A percentile compares a stretch with the other conserved stretches of the same genome.
These are phyloP conservation scores for Yamadazyma laniorum DNA, from an alignment of 805 yeast species.

Conservation along the genomic window DNA sequence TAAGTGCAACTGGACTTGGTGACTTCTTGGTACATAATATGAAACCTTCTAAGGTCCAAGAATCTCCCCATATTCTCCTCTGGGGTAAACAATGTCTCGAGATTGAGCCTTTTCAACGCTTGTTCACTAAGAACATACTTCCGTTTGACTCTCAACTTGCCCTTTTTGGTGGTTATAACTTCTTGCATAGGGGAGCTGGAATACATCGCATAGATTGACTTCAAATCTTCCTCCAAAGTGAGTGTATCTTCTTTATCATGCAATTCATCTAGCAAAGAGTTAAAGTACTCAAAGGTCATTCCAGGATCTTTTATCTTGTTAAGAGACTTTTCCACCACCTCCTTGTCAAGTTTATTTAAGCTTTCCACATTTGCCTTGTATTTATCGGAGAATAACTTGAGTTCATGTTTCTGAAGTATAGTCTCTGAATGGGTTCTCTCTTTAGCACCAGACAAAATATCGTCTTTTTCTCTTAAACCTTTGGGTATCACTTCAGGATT, in stretches of 20 bases:
- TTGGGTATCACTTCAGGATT: conserved; percentile 55
- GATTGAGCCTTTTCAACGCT: conserved; percentile 43
- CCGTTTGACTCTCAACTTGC: conserved; percentile 25
- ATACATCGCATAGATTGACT: conserved; percentile 21
- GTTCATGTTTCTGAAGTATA: conserved; percentile 66
- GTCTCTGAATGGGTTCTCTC: conserved; percentile 51
- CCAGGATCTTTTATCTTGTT: conserved; percentile 8
- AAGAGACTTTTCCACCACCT: conserved; percentile 6
- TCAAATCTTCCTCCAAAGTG: conserved; percentile 13
- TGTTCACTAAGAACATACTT: conserved; percentile 47
- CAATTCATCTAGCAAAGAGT: conserved; percentile 4
- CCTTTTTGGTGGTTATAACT: conserved; percentile 14
- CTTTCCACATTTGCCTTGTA: conserved; percentile 28
- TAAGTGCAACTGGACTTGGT: conserved; percentile 34
- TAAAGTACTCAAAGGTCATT: conserved; percentile 9
- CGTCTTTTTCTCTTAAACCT: conserved; percentile 15
- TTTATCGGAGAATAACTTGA: conserved; percentile 48
- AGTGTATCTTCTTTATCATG: conserved; percentile 6
- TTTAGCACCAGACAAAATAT: conserved; percentile 17
- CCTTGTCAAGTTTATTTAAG: conserved; percentile 7
- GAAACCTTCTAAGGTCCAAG: conserved; percentile 54
- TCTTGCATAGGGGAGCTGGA: conserved; percentile 23
- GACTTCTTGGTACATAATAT: conserved; percentile 47
- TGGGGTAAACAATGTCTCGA: conserved; percentile 52
- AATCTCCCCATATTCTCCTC: conserved; percentile 65